A percentile compares a stretch with the other conserved stretches of the same genome.
These are phyloP conservation scores for Davidsoniella eucalypti DNA, from an alignment of 2,329 filamentous ascomycete species.

Conservation along the genomic window DNA sequence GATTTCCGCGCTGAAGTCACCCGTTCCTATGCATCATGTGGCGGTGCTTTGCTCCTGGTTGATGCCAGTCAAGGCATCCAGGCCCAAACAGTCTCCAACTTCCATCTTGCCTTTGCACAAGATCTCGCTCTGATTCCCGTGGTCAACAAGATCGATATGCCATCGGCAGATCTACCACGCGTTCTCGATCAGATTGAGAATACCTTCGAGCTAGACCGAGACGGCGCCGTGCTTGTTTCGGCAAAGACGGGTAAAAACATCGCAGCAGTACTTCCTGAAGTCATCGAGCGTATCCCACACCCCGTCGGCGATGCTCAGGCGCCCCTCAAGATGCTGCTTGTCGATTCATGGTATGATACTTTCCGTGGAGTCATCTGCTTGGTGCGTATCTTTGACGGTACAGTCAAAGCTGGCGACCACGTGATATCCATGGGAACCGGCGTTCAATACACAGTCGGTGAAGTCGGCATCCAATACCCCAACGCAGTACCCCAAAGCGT, in stretches of 20 bases:
- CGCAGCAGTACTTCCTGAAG: constrained; percentile 61
- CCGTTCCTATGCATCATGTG: constrained; percentile 88
- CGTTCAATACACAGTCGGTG: constrained; percentile 79
- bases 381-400: constrained; percentile 81
- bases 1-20: constrained; percentile 96
- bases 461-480: constrained; percentile 94
- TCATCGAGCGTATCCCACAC: constrained; percentile 70
- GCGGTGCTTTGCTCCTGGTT: constrained; percentile 78
- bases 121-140: constrained; percentile 76
- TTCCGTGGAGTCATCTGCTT: constrained; percentile 88
- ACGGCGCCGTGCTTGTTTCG: constrained; percentile 56
- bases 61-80: constrained; percentile 95
- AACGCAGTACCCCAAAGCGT: constrained; percentile 64
- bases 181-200: constrained; percentile 74
- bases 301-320: constrained; percentile 51
- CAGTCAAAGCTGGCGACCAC: constrained; percentile 65
- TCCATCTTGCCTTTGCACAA: constrained; percentile 91
- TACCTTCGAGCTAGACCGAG: constrained; percentile 73
- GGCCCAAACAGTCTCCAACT: constrained; percentile 96
- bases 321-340: constrained; percentile 68
- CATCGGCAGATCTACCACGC: constrained; percentile 70
- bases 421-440: constrained; percentile 80
- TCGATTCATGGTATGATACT: constrained; percentile 96
- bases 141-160: constrained; percentile 91
- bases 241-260: constrained; percentile 92